A percentile compares a stretch with the other conserved stretches of the same genome.
Evolutionary conservation across 345 rosid species (phyloP).

Genomic region (Sapria himalayana): DNA sequence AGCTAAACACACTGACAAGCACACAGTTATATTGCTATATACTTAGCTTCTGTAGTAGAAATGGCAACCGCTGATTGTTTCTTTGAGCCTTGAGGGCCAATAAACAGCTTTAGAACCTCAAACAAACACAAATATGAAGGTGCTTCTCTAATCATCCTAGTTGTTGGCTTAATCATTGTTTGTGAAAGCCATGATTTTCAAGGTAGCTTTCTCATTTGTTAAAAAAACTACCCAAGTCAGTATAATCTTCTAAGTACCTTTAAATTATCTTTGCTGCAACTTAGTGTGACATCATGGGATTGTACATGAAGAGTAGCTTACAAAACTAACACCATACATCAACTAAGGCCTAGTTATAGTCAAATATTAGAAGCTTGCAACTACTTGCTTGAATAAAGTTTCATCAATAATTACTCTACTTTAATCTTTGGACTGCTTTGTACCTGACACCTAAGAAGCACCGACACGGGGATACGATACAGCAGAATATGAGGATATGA

Average conservation of each 20-base stretch:
- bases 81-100: no score
- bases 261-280: neutral
- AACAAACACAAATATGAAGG: no score
- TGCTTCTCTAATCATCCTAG: no score
- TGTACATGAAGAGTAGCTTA: neutral
- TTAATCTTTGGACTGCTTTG: neutral
- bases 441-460: neutral
- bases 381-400: neutral
- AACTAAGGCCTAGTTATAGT: neutral
- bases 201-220: neutral
- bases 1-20: no score
- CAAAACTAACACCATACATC: neutral
- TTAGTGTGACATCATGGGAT: neutral
- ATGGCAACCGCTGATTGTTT: no score
- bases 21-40: no score
- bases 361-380: neutral
- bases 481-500: no score
- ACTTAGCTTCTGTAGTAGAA: no score
- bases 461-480: no score
- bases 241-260: neutral
- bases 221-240: neutral
- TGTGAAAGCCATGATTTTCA: no score
- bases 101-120: no score
- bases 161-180: no score
- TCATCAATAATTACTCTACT: neutral